Conservation (phyloP, 495 filamentous ascomycete species). For the Trichocladium uniseriatum region DNA sequence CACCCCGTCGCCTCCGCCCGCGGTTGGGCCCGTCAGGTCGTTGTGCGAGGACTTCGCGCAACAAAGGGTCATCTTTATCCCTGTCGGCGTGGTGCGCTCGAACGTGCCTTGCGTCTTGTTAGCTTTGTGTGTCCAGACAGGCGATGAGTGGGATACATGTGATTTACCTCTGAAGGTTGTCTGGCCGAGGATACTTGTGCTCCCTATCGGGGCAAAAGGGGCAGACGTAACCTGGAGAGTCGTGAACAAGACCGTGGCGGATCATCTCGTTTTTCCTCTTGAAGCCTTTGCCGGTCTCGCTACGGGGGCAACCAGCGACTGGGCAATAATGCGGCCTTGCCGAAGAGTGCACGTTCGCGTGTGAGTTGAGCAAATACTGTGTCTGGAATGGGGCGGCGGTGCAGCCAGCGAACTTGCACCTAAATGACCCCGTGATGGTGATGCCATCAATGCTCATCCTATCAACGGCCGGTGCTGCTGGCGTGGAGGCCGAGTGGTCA, state of each 20-base stretch:
- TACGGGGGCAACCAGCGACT: constrained; percentile 66
- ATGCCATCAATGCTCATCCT: constrained; percentile 44
- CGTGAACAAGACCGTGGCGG: constrained; percentile 87
- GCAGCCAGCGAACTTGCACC: constrained; percentile 47
- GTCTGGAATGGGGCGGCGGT: constrained; percentile 85
- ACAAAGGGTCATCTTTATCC: constrained; percentile 67
- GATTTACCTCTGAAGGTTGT: constrained; percentile 86
- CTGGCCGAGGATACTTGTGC: constrained; percentile 92
- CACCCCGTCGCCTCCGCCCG: constrained; percentile 63
- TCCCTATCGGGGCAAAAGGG: constrained; percentile 94
- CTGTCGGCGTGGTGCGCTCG: constrained; percentile 83
- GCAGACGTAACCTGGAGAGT: constrained; percentile 93
- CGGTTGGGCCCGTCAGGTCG: constrained; percentile 75
- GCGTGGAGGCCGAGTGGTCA: constrained; percentile 27
- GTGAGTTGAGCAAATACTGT: constrained; percentile 74
- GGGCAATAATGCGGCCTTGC: constrained; percentile 87
- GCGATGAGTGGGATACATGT: background rate
- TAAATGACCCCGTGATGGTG: constrained; percentile 23
- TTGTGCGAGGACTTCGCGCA: constrained; percentile 75
- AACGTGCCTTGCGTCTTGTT: constrained; percentile 55
- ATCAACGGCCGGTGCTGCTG: constrained; percentile 35
- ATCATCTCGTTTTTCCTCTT: constrained; percentile 99
- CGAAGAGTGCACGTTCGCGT: constrained; percentile 92
- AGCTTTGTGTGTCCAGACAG: background rate
- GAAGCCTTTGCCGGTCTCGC: constrained; percentile 84